Evolutionary conservation across 1,284 basidiomycete genomes (phyloP).

Genomic region (Malassezia arunalokei): DNA sequence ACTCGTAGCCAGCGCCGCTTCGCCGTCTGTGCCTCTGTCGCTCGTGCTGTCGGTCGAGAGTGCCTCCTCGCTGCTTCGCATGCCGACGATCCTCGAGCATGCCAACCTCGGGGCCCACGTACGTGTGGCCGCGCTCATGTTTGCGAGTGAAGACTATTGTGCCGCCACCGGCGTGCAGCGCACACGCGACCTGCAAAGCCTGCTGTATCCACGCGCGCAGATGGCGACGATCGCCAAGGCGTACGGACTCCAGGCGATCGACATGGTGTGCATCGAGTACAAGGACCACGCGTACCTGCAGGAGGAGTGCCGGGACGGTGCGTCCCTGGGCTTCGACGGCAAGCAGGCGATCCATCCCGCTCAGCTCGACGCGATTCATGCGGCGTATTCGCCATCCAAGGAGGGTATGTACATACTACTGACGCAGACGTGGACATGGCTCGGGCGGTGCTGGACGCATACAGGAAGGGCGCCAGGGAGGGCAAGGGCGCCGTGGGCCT

Average conservation of each 20-base stretch:
- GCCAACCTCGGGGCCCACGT: conserved; percentile 2
- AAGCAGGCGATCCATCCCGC: conserved; percentile 81
- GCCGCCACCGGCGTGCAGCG: conserved; percentile 74
- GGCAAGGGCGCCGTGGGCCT: conserved; percentile 58
- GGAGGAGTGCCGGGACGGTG: conserved; percentile 61
- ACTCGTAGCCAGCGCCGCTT: conserved; percentile 16
- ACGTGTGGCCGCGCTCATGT: conserved; percentile 29
- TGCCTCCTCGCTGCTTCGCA: conserved; percentile 27
- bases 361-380: conserved; percentile 67
- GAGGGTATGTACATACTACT: conserved; percentile 51
- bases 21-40: conserved; percentile 18
- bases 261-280: conserved; percentile 80
- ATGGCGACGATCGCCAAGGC: conserved; percentile 75
- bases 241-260: conserved; percentile 66
- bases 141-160: conserved; percentile 50
- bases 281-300: conserved; percentile 60
- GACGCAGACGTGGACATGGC: conserved; percentile 64
- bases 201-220: conserved; percentile 73
- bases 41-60: conserved; percentile 39
- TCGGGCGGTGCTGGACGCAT: conserved; percentile 54
- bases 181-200: conserved; percentile 60
- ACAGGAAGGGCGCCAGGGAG: conserved; percentile 47
- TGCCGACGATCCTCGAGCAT: conserved; percentile 27
- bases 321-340: conserved; percentile 39
- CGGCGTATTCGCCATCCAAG: conserved; percentile 62